A percentile compares a stretch with the other conserved stretches of the same genome.
Conservation (phyloP, 495 filamentous ascomycete genomes). For the Neurospora sp. region DNA sequence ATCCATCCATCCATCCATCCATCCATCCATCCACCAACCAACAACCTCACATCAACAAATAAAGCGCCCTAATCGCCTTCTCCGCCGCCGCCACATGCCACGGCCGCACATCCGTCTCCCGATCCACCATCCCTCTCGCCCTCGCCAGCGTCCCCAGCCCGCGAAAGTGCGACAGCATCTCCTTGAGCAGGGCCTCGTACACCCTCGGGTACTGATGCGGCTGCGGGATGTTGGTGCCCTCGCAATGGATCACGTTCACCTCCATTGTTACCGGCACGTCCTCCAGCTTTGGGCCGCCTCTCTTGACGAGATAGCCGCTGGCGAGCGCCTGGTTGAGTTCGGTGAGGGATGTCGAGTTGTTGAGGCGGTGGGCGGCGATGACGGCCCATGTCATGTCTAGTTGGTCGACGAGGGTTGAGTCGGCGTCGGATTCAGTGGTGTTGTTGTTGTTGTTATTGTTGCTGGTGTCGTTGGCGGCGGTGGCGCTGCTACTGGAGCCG, state of each 20-base stretch:
- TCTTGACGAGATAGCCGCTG: conserved; percentile 69
- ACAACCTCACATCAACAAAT: conserved; percentile 39
- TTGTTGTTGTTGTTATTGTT: background rate
- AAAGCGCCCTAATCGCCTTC: conserved; percentile 50
- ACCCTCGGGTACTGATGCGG: conserved; percentile 24
- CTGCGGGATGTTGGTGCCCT: conserved; percentile 21
- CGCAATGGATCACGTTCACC: conserved; percentile 55
- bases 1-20: background rate
- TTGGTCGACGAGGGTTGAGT: conserved; percentile 64
- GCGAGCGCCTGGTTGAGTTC: conserved; percentile 56
- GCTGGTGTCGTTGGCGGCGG: background rate
- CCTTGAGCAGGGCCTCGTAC: conserved; percentile 54
- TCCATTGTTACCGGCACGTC: conserved; percentile 55
- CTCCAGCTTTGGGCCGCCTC: conserved; percentile 49
- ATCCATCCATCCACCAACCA: background rate
- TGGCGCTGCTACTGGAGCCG: conserved; percentile 3
- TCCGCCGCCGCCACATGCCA: conserved; percentile 81
- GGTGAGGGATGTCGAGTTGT: conserved; percentile 51
- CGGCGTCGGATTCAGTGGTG: conserved; percentile 49
- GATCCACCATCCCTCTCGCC: conserved; percentile 53
- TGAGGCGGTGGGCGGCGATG: conserved; percentile 60
- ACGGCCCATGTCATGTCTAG: conserved; percentile 77
- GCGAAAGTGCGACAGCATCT: conserved; percentile 65
- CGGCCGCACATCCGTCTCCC: conserved; percentile 55
- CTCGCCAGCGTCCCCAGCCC: conserved; percentile 65